Percentiles rank a stretch among this genome's conserved stretches.
phyloP scores from a whole-genome alignment of 306 rosid species.

The Citrullus amarus region DNA sequence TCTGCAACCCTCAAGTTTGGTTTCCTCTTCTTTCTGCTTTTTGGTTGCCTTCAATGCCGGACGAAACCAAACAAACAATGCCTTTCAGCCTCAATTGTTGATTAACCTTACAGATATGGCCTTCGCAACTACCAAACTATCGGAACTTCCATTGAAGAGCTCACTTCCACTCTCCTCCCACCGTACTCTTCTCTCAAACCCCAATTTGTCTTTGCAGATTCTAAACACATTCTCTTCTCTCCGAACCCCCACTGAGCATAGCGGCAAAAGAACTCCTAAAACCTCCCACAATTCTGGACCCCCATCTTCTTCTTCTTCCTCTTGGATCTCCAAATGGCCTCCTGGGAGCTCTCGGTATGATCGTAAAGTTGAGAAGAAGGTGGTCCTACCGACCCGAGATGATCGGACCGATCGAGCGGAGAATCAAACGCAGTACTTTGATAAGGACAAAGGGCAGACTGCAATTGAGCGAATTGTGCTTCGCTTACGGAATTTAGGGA shows the following conservation, averaged over 20 bases:
- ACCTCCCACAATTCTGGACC: slow-evolving; percentile 26
- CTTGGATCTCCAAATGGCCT: slow-evolving; percentile 58
- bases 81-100: background rate
- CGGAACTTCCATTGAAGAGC: slow-evolving; percentile 39
- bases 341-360: slow-evolving; percentile 19
- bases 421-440: slow-evolving; percentile 10
- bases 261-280: slow-evolving; percentile 12
- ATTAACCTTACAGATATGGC: slow-evolving; percentile 25
- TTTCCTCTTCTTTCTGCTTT: slow-evolving; percentile 3
- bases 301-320: slow-evolving; percentile 19
- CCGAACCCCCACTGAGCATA: slow-evolving; percentile 12
- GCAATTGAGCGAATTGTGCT: slow-evolving; percentile 72
- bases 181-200: slow-evolving; percentile 32
- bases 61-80: background rate
- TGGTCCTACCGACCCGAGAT: slow-evolving; percentile 9
- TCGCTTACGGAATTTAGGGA: slow-evolving; percentile 58
- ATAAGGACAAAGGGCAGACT: slow-evolving; percentile 32
- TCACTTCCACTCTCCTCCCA: slow-evolving; percentile 34
- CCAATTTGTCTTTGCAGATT: slow-evolving; percentile 38
- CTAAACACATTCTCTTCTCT: slow-evolving; percentile 23
- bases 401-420: slow-evolving; percentile 21
- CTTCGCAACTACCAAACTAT: slow-evolving; percentile 25
- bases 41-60: slow-evolving; percentile 10
- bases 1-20: background rate
- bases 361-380: slow-evolving; percentile 13